Percentiles rank a stretch among this genome's conserved stretches.
Evolutionary conservation across 2,329 filamentous ascomycete genomes (phyloP).

Genomic region (Dendryphion nanum): DNA sequence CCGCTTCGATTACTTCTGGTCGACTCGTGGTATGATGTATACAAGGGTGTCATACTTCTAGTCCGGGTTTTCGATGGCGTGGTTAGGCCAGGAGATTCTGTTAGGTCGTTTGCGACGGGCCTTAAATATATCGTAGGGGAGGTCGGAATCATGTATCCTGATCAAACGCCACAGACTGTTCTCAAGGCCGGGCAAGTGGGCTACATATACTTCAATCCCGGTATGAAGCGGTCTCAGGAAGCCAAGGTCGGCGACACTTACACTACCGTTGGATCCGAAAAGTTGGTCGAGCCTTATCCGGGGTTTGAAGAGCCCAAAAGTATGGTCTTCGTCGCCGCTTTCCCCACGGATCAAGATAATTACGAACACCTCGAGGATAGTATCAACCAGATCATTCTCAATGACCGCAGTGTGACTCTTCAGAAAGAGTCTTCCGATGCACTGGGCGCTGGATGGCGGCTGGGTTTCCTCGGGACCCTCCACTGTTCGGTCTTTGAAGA

Average conservation of each 20-base stretch:
- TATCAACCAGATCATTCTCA: slow-evolving; percentile 88
- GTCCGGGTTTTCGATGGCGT: slow-evolving; percentile 89
- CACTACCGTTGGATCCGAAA: slow-evolving; percentile 76
- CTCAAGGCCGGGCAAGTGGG: slow-evolving; percentile 92
- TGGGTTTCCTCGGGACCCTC: slow-evolving; percentile 93
- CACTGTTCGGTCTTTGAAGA: slow-evolving; percentile 99
- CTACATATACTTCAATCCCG: slow-evolving; percentile 95
- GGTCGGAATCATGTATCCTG: slow-evolving; percentile 93
- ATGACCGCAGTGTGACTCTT: slow-evolving; percentile 90
- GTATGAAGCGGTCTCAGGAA: slow-evolving; percentile 95
- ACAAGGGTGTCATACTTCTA: slow-evolving; percentile 87
- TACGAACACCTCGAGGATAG: slow-evolving; percentile 87
- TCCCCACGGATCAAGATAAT: slow-evolving; percentile 86
- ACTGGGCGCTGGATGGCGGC: slow-evolving; percentile 86
- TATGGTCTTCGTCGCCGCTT: slow-evolving; percentile 98
- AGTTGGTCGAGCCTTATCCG: slow-evolving; percentile 73
- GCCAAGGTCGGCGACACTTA: slow-evolving; percentile 96
- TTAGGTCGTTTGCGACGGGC: slow-evolving; percentile 86
- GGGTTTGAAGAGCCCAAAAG: slow-evolving; percentile 97
- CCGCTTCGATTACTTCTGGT: slow-evolving; percentile 84
- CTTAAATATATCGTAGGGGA: slow-evolving; percentile 92
- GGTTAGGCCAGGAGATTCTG: slow-evolving; percentile 75
- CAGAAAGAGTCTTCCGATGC: slow-evolving; percentile 95
- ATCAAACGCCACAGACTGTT: slow-evolving; percentile 75
- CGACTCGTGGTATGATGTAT: slow-evolving; percentile 98